Percentiles rank a stretch among this genome's conserved stretches.
Evolutionary conservation across 768 basidiomycete genomes (phyloP).

Genomic region (Xerocomellus intermedius): DNA sequence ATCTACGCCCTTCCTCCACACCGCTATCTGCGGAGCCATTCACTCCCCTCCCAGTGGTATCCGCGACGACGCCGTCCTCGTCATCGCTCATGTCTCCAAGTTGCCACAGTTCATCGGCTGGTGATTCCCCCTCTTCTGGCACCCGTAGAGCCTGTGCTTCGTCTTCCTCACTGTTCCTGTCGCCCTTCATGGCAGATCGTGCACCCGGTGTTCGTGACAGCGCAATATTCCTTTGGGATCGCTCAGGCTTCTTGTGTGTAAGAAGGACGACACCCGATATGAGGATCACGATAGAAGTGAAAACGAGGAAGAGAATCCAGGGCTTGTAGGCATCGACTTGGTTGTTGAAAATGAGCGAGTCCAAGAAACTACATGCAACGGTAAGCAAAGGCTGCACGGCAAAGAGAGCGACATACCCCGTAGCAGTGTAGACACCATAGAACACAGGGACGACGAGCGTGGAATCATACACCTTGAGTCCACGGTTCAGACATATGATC

Average conservation of each 20-base stretch:
- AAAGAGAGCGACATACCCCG: slow-evolving; percentile 52
- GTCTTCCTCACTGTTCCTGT: slow-evolving; percentile 31
- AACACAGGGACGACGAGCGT: slow-evolving; percentile 93
- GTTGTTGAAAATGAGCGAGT: slow-evolving; percentile 78
- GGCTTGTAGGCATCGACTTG: slow-evolving; percentile 81
- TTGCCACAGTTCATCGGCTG: slow-evolving; percentile 53
- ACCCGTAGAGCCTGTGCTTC: slow-evolving; percentile 39
- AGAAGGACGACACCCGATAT: slow-evolving; percentile 91
- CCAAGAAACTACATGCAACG: slow-evolving; percentile 45
- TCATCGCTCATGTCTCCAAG: slow-evolving; percentile 73
- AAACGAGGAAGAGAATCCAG: slow-evolving; percentile 89
- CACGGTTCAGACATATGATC: slow-evolving; percentile 89
- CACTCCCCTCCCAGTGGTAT: slow-evolving; percentile 33
- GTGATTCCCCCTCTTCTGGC: slow-evolving; percentile 39
- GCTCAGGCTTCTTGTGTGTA: slow-evolving; percentile 87
- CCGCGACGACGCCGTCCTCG: slow-evolving; percentile 47
- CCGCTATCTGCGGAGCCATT: slow-evolving; percentile 9
- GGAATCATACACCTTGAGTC: slow-evolving; percentile 86
- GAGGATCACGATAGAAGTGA: slow-evolving; percentile 80
- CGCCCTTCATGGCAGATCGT: slow-evolving; percentile 24
- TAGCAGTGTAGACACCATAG: slow-evolving; percentile 88
- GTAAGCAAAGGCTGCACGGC: slow-evolving; percentile 4
- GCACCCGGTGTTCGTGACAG: slow-evolving; percentile 23
- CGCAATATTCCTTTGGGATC: slow-evolving; percentile 27
- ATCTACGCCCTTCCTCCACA: slow-evolving; percentile 39